Base-by-base conservation (phyloP, 2,329 filamentous ascomycete genomes). In the Chalara sp. region DNA sequence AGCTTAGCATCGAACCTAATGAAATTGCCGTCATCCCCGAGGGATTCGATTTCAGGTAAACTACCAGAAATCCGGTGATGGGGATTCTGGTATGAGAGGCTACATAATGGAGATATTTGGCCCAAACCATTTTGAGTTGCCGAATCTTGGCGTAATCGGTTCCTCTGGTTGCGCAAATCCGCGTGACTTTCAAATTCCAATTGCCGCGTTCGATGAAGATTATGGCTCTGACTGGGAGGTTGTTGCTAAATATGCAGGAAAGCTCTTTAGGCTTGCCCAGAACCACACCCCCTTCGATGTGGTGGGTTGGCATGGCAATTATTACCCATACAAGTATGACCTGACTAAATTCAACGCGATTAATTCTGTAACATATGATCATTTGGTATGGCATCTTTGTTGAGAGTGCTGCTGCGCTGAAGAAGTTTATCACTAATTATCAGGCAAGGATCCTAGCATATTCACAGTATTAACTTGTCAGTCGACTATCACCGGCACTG, bases 301-400 rank as follows among this genome's bases (percentile, higher is more conserved):
- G 0, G 85, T 89, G 1, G 84, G 81, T 4, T 90, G 86, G 86
- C 86, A 90, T 64, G 86, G 86, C 37, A 87, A 80, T 58, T 89
- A 88, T 67, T 83, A 84, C 70, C 74, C 39, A 31, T 75, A 71
- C 32, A 57, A 61, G 46, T 90, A 89, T 70, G 85, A 76, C 47
- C 62, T 80, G 5, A 76, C 74, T 6, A 77, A 76, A 51, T 68
- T 84, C 71, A 63, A 84, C 73, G 75, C 76, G 67, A 66, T 79
- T 65, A 81, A 78, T 47, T 74, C 72, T 54, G 75, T 80, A 47
- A 76, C 73, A 6, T 76, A 74, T 58, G 83, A 87, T 61, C 83
- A 87, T 55, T n/a, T n/a, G n/a, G n/a, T n/a, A n/a, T n/a, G n/a
- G n/a, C n/a, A n/a, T n/a, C n/a, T n/a, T n/a, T n/a, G n/a, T n/a